Conservation (phyloP, 352 stramenopile genomes). For the Phytopythium litorale region DNA sequence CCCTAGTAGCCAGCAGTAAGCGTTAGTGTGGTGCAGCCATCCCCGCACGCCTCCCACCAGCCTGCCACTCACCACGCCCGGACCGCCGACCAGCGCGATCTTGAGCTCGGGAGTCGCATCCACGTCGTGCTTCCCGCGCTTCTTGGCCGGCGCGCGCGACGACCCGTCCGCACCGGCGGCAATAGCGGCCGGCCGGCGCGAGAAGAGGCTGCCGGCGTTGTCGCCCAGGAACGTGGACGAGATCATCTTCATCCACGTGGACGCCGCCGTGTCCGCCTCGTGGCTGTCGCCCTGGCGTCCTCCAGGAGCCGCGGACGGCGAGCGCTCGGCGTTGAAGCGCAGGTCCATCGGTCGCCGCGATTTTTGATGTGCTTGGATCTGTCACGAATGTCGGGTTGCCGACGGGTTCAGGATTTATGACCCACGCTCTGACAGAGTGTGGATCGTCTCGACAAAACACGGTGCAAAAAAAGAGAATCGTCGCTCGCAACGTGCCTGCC, state of each 20-base stretch:
- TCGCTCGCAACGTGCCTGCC: too few species aligned
- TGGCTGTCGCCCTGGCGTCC: conserved; percentile 3
- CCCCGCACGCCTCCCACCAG: too few species aligned
- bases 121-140: conserved; percentile 23
- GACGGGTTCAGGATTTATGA: too few species aligned
- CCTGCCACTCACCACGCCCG: conserved; percentile 46
- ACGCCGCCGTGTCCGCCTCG: conserved; percentile 30
- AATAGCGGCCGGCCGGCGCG: conserved; percentile 20
- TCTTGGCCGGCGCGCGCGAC: conserved; percentile 14
- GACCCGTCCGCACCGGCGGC: conserved; percentile 6
- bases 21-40: neutral
- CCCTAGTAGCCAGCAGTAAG: conserved; percentile 25
- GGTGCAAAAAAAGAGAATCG: too few species aligned
- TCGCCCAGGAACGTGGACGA: conserved; percentile 77
- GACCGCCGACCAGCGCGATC: conserved; percentile 75
- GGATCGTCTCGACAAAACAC: too few species aligned
- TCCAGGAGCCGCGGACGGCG: too few species aligned
- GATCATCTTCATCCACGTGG: conserved; percentile 83
- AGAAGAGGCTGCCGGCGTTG: conserved; percentile 28
- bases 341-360: too few species aligned
- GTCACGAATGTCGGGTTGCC: too few species aligned
- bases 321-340: too few species aligned
- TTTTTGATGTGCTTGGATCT: too few species aligned
- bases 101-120: conserved; percentile 66
- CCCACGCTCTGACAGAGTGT: too few species aligned